phyloP scores from a whole-genome alignment of 2,329 filamentous ascomycete genomes.

The Colletotrichum phormii region DNA sequence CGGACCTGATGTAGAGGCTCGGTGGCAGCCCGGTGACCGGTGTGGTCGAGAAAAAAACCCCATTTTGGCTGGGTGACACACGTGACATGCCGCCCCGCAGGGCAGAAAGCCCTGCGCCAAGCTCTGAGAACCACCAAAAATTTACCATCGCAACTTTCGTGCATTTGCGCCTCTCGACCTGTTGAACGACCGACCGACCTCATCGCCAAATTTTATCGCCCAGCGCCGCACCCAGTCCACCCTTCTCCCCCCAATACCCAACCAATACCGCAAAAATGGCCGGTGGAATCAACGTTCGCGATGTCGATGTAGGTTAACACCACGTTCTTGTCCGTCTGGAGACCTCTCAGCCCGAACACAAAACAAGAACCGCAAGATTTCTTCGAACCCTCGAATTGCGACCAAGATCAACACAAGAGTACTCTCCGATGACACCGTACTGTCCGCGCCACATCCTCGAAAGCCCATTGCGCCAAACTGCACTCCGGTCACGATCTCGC shows the following conservation, averaged over 20 bases:
- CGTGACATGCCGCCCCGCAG: conserved; percentile 1
- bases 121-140: conserved; percentile 38
- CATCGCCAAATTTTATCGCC: conserved; percentile 41
- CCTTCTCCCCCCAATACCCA: conserved; percentile 42
- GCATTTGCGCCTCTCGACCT: background rate
- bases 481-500: background rate
- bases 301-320: conserved; percentile 79
- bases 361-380: background rate
- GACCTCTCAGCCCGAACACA: conserved; percentile 8
- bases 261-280: conserved; percentile 76
- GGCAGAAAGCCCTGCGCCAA: conserved; percentile 29
- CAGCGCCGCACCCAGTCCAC: conserved; percentile 44
- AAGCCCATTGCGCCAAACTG: background rate
- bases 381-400: conserved; percentile 16
- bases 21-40: background rate
- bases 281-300: conserved; percentile 84
- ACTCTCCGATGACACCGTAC: conserved; percentile 29
- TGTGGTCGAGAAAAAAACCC: background rate
- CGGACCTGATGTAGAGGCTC: background rate
- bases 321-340: conserved; percentile 36
- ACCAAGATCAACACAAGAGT: background rate
- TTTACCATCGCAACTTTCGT: conserved; percentile 39
- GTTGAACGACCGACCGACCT: conserved; percentile 34
- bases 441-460: background rate
- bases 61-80: background rate